Evolutionary conservation across 2,329 filamentous ascomycete species (phyloP), one percentile per base, ranked within the genome.

Genomic region (Hypoxylon sp.): DNA sequence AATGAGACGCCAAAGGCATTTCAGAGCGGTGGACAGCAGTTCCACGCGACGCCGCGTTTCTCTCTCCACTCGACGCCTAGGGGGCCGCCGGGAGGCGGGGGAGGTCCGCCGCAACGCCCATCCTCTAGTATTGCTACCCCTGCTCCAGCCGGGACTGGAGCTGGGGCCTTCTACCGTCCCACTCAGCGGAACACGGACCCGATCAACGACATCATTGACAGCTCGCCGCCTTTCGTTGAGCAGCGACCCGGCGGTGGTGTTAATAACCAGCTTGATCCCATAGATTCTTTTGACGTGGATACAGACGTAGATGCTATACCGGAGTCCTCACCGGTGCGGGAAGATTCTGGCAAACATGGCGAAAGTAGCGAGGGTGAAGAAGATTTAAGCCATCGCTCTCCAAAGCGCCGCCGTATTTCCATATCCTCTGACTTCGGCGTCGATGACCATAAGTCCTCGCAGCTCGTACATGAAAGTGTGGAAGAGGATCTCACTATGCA

Each of bases 371-470:
- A 66, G 11, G 27, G 5, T 5, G 64, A 55, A 21, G 23, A 32
- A 9, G 65, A 60, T 5, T 5, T 56, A 11, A 47, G 30, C 61
- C 53, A 27, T 53, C 65, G 53, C 9, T 73, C 72, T 23, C 72
- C 75, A 0, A 81, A 81, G 62, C 77, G 79, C n/a, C 74, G 79
- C 7, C 77, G 79, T 16, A 71, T 81, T 19, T 80, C 78, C 7
- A 71, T 77, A 41, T 75, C 74, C 7, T 73, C 76, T 0, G 60
- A 62, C 16, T 37, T 63, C 32, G 53, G 61, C 34, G 21, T 48
- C 21, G 54, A 69, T 6, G 48, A 62, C 11, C 11, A 19, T 12
- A 6, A 16, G 3, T 30, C 19, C 8, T 19, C 16, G 16, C 23
- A 48, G 14, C 39, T 21, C 3, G 14, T 21, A 16, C 5, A 19